A percentile compares a stretch with the other conserved stretches of the same genome.
Evolutionary conservation across 179 eudicot genomes (phyloP).

Genomic region (Sideroxylon spinosum): DNA sequence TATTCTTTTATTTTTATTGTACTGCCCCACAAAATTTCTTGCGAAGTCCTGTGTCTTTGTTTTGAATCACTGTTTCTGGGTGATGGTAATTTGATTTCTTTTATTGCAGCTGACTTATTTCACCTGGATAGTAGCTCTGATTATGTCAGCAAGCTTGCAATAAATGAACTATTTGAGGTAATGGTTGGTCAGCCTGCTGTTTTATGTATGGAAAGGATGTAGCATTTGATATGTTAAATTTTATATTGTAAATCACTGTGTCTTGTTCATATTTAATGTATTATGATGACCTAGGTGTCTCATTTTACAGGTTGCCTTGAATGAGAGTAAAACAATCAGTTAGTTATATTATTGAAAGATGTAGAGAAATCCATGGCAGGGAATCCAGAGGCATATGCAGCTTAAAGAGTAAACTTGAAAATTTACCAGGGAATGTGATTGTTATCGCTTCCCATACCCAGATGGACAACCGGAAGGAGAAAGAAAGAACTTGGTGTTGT

Average conservation of each 20-base stretch:
- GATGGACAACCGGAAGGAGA: constrained; percentile 79
- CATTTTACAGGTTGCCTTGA: constrained; percentile 56
- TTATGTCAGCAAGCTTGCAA: constrained; percentile 67
- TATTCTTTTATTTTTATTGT: not conserved
- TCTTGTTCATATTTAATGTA: not conserved
- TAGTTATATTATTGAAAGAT: constrained; percentile 75
- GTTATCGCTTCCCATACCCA: constrained; percentile 85
- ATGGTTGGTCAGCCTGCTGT: not conserved
- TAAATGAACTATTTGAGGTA: constrained; percentile 90
- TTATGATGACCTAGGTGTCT: not conserved
- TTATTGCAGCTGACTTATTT: constrained; percentile 61
- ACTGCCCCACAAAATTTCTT: not conserved
- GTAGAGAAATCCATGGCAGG: constrained; percentile 76
- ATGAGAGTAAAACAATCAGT: constrained; percentile 59
- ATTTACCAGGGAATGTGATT: constrained; percentile 64
- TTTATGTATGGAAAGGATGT: not conserved
- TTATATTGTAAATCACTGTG: no score
- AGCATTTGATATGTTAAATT: no score
- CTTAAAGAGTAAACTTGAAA: constrained; percentile 65
- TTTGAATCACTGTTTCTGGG: not conserved
- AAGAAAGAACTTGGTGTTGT: constrained; percentile 45
- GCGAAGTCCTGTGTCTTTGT: not conserved
- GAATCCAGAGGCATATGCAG: constrained; percentile 60
- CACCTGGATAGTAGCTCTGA: constrained; percentile 67
- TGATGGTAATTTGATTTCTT: constrained; percentile 15